These are phyloP conservation scores for Adansonia grandidieri DNA, from an alignment of 441 rosid genomes.

Conservation along the genomic window DNA sequence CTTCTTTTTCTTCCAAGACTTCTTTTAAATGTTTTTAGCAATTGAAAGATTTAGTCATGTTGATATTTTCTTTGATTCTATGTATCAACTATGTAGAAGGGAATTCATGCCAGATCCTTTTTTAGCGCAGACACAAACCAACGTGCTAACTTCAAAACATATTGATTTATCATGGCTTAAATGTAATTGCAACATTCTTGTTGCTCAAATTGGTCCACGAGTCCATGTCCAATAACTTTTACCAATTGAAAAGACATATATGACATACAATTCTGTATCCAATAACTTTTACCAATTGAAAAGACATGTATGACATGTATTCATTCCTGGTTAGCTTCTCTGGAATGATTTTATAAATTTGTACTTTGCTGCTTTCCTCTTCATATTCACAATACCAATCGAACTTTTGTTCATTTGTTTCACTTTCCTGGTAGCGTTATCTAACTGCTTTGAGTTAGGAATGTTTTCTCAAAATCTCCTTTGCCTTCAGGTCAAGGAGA, in stretches of 20 bases:
- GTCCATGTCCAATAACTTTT: not conserved
- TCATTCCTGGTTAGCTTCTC: not conserved
- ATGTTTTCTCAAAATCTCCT: not conserved
- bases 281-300: not conserved
- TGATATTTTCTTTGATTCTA: not conserved
- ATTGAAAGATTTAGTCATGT: not conserved
- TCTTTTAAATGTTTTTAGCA: slow-evolving; percentile 1
- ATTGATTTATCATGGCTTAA: not conserved
- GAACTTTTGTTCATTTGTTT: not conserved
- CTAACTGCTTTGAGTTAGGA: not conserved
- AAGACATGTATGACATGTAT: not conserved
- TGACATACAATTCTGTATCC: not conserved
- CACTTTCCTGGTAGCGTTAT: not conserved
- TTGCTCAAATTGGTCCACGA: not conserved
- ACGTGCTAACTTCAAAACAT: not conserved
- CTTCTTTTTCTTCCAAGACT: slow-evolving; percentile 21
- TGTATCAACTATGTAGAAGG: not conserved
- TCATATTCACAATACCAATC: slow-evolving; percentile 7
- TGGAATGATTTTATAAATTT: not conserved
- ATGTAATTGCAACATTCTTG: not conserved
- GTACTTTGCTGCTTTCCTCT: slow-evolving; percentile 5
- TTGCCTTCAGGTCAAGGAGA: slow-evolving; percentile 72
- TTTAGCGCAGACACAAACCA: not conserved
- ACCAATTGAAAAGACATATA: not conserved
- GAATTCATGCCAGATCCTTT: not conserved